These are phyloP conservation scores for Pythium dissimile DNA, from an alignment of 352 stramenopile species.

Conservation along the genomic window DNA sequence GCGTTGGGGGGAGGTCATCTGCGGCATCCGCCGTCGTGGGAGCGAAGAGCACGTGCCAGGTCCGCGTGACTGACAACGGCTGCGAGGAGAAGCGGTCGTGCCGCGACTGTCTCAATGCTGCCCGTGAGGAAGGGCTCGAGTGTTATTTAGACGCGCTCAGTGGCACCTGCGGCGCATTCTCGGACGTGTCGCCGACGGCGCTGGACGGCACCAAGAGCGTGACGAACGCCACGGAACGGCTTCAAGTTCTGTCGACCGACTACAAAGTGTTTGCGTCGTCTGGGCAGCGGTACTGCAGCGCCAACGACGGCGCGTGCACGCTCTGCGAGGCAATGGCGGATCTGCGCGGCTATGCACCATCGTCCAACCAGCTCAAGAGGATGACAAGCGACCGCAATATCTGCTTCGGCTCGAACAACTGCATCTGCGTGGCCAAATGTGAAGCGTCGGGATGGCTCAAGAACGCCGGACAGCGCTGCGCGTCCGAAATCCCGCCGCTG, in stretches of 20 bases:
- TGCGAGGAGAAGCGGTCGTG: constrained; percentile 24
- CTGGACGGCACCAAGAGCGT: background rate
- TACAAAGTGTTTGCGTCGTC: constrained; percentile 9
- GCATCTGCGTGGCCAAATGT: constrained; percentile 20
- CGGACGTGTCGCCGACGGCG: background rate
- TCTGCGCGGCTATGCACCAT: constrained; percentile 15
- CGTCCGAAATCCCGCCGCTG: constrained; percentile 5
- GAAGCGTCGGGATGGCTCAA: constrained; percentile 7
- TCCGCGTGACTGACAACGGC: constrained; percentile 16
- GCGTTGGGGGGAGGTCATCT: too few species aligned
- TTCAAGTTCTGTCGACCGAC: constrained; percentile 3
- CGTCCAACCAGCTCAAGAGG: constrained; percentile 17
- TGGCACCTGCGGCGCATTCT: constrained; percentile 12
- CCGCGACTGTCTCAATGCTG: constrained; percentile 17
- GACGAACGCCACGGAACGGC: background rate
- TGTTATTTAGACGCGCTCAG: constrained; percentile 19
- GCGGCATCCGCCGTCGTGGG: background rate
- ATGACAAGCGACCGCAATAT: constrained; percentile 23
- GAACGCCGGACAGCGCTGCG: constrained; percentile 14
- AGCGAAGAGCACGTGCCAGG: constrained; percentile 5
- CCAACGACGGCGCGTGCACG: constrained; percentile 15
- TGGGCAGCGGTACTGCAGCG: constrained; percentile 15
- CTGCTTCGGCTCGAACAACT: constrained; percentile 22
- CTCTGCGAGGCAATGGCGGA: constrained; percentile 19
- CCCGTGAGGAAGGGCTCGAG: constrained; percentile 8